Percentiles rank a stretch among this genome's conserved stretches.
Conservation (phyloP, 495 filamentous ascomycete species). For the Apodospora peruviana region DNA sequence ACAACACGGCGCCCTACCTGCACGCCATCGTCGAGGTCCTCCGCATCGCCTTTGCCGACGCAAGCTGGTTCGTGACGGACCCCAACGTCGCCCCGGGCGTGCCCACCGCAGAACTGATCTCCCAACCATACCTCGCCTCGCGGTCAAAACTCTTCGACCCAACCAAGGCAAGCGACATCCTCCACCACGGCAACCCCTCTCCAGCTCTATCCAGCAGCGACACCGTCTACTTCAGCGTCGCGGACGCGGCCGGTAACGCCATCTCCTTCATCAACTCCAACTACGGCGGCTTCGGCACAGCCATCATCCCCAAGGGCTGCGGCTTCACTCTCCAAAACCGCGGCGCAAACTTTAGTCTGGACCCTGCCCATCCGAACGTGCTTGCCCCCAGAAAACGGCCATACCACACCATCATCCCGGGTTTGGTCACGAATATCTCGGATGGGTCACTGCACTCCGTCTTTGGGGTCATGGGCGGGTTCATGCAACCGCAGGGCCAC, state of each 20-base stretch:
- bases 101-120: slow-evolving; percentile 60
- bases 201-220: slow-evolving; percentile 63
- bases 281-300: slow-evolving; percentile 85
- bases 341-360: slow-evolving; percentile 75
- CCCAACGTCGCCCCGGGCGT: slow-evolving; percentile 62
- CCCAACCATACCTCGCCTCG: slow-evolving; percentile 32
- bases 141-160: slow-evolving; percentile 37
- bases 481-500: slow-evolving; percentile 98
- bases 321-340: slow-evolving; percentile 95
- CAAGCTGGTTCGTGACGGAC: slow-evolving; percentile 82
- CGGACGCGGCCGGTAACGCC: slow-evolving; percentile 77
- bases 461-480: slow-evolving; percentile 96
- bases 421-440: slow-evolving; percentile 69
- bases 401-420: slow-evolving; percentile 97
- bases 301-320: slow-evolving; percentile 74
- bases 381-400: slow-evolving; percentile 80
- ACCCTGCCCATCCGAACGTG: slow-evolving; percentile 64
- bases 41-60: slow-evolving; percentile 90
- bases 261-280: slow-evolving; percentile 97
- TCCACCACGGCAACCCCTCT: slow-evolving; percentile 53
- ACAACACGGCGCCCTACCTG: slow-evolving; percentile 69
- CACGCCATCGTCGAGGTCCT: slow-evolving; percentile 87
- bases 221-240: slow-evolving; percentile 88
- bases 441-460: slow-evolving; percentile 74
- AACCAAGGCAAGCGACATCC: slow-evolving; percentile 12